Percentiles rank a stretch among this genome's conserved stretches.
These are phyloP conservation scores for Leishmania braziliensis DNA, from an alignment of 208 protist genomes.

Conservation along the genomic window DNA sequence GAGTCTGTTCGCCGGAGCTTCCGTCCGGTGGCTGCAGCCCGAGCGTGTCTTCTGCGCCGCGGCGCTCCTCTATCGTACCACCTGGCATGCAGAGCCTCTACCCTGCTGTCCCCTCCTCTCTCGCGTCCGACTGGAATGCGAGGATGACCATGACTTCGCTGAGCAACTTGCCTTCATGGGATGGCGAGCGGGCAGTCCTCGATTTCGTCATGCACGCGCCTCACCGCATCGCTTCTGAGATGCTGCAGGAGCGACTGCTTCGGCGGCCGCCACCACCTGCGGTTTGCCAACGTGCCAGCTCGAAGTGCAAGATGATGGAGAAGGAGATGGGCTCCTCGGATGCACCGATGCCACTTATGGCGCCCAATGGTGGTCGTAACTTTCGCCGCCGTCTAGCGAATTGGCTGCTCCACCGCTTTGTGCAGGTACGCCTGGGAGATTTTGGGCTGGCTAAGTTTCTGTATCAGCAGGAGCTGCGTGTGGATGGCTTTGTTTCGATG, in stretches of 20 bases:
- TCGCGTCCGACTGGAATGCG: background rate
- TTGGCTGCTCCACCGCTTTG: constrained; percentile 54
- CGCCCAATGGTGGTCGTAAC: background rate
- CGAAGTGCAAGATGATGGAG: background rate
- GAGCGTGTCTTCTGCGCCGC: background rate
- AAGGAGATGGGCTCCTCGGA: background rate
- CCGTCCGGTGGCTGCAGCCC: background rate
- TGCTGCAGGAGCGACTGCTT: constrained; percentile 27
- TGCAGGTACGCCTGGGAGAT: constrained; percentile 81
- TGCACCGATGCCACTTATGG: background rate
- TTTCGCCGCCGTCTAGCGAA: constrained; percentile 24
- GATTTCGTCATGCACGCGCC: constrained; percentile 21
- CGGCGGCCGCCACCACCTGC: constrained; percentile 5
- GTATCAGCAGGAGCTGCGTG: constrained; percentile 34
- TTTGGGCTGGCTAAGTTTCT: constrained; percentile 78
- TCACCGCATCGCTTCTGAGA: constrained; percentile 11
- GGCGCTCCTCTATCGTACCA: background rate
- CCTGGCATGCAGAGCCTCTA: background rate
- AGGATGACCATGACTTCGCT: background rate
- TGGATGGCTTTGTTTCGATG: constrained; percentile 42
- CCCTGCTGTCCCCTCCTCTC: background rate
- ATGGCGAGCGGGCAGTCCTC: constrained; percentile 17
- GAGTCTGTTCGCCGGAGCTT: background rate
- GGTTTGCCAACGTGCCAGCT: no score
- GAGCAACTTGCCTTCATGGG: constrained; percentile 23